phyloP scores from a whole-genome alignment of 768 basidiomycete species.

The Boletellus emodensis region DNA sequence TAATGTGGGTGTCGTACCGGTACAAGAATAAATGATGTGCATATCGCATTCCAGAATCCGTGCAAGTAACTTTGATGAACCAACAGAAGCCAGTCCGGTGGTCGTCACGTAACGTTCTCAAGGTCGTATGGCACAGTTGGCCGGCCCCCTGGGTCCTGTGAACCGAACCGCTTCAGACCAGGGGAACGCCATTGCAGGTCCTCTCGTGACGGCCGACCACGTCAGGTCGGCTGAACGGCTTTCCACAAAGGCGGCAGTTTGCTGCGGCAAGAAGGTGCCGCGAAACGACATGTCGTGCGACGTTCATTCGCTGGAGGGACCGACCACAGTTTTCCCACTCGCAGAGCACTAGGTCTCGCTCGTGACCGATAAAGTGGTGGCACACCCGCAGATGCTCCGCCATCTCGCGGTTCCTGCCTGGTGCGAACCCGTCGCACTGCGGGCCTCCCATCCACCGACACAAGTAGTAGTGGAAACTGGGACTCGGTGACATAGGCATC shows the following conservation, averaged over 20 bases:
- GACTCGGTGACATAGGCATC: neutral
- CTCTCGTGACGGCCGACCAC: slow-evolving; percentile 27
- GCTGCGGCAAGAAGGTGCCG: slow-evolving; percentile 25
- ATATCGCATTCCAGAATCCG: slow-evolving; percentile 2
- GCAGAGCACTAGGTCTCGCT: slow-evolving; percentile 23
- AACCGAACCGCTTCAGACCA: neutral
- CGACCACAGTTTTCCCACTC: slow-evolving; percentile 23
- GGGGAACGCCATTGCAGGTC: slow-evolving; percentile 10
- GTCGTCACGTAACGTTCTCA: neutral
- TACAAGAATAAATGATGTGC: slow-evolving; percentile 6
- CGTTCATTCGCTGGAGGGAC: slow-evolving; percentile 27
- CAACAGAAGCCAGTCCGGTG: neutral
- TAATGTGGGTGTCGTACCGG: slow-evolving; percentile 10
- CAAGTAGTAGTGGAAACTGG: slow-evolving; percentile 7
- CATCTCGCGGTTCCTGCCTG: slow-evolving; percentile 31
- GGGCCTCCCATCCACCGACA: slow-evolving; percentile 25
- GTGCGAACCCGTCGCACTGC: slow-evolving; percentile 20
- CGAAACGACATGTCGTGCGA: slow-evolving; percentile 28
- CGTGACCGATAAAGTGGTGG: slow-evolving; percentile 26
- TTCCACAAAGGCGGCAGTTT: slow-evolving; percentile 20
- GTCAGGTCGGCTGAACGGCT: slow-evolving; percentile 24
- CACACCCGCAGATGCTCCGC: slow-evolving; percentile 21
- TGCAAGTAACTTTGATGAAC: slow-evolving; percentile 3
- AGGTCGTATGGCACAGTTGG: neutral
- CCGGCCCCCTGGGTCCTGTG: neutral